Evolutionary conservation across 371 early-diverging fungal genomes (phyloP), one percentile per base, ranked within the genome.

Genomic region (Umbelopsis sp.): DNA sequence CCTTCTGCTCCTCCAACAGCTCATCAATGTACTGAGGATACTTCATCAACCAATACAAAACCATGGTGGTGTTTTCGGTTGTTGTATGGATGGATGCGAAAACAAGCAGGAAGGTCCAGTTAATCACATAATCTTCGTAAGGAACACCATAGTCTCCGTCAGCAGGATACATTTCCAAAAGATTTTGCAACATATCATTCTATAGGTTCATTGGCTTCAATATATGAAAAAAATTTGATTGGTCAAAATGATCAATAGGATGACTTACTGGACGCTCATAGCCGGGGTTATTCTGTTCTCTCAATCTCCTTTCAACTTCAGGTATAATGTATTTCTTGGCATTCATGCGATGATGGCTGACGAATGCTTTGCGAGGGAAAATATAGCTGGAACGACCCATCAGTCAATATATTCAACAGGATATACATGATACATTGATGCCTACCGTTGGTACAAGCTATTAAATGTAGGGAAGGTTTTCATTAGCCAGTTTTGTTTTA

Each of bases 11-110:
- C 16, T 81, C 53, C 20, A 65, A 66, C 1, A 87, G 63, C 14
- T 76, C 75, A 12, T 77, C 52, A 1, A 74, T 66, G 18, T 78
- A 71, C 52, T 85, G 75, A 0, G 84, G 83, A 44, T 78, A 70
- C 7, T 76, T 68, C n/a, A 78, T 66, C 11, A 87, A 44, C 16
- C 74, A 81, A 45, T 84, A 86, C 7, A 81, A 44, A 14, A 81
- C 63, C n/a, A 69, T 68, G 0, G 72, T 65, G 2, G 74, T 45
- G 1, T 79, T 69, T 9, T 74, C 78, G 0, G 72, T 44, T 1
- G 86, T 86, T 0, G 82, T 78, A 35, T 83, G 80, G 0, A 85
- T 72, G 18, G 80, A 76, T 7, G 76, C 77, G 68, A 86, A 72
- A 48, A 82, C 71, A 11, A 83, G 48, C 2, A 76, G 32, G 29